These are phyloP conservation scores for Xylaria venustula DNA, from an alignment of 495 filamentous ascomycete species.

Conservation along the genomic window DNA sequence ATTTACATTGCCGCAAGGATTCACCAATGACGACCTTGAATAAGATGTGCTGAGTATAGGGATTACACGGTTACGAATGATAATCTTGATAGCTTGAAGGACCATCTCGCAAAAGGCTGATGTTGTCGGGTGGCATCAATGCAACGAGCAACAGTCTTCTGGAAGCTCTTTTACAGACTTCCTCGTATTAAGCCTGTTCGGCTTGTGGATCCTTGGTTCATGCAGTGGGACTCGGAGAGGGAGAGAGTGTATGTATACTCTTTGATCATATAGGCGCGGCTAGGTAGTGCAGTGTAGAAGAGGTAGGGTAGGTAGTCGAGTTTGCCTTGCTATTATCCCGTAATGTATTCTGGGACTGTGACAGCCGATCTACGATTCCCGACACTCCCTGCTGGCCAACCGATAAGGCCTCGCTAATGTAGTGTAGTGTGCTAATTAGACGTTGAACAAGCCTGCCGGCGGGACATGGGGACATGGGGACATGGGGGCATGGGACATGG, in stretches of 20 bases:
- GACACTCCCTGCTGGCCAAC: slow-evolving; percentile 15
- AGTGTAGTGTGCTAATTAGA: slow-evolving; percentile 12
- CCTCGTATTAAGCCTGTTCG: slow-evolving; percentile 17
- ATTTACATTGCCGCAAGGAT: not conserved
- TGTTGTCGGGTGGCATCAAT: slow-evolving; percentile 12
- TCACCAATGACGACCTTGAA: too few species aligned
- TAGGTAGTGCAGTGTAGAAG: too few species aligned
- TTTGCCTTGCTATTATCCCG: too few species aligned
- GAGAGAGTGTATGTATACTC: too few species aligned
- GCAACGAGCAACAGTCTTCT: slow-evolving; percentile 2
- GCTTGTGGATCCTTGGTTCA: slow-evolving; percentile 7
- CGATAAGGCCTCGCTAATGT: not conserved
- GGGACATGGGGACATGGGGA: slow-evolving; percentile 7
- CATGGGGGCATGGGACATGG: too few species aligned
- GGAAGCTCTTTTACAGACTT: slow-evolving; percentile 8
- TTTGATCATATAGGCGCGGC: too few species aligned
- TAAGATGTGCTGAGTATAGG: too few species aligned
- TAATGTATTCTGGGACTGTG: not conserved
- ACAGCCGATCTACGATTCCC: slow-evolving; percentile 7
- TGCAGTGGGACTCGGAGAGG: slow-evolving; percentile 16
- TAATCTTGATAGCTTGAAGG: too few species aligned
- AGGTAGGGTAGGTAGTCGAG: too few species aligned
- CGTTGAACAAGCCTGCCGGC: not conserved
- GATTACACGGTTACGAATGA: too few species aligned
- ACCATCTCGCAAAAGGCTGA: too few species aligned